These are phyloP conservation scores for Chalara sp. DNA, from an alignment of 2,329 filamentous ascomycete species.

Conservation along the genomic window DNA sequence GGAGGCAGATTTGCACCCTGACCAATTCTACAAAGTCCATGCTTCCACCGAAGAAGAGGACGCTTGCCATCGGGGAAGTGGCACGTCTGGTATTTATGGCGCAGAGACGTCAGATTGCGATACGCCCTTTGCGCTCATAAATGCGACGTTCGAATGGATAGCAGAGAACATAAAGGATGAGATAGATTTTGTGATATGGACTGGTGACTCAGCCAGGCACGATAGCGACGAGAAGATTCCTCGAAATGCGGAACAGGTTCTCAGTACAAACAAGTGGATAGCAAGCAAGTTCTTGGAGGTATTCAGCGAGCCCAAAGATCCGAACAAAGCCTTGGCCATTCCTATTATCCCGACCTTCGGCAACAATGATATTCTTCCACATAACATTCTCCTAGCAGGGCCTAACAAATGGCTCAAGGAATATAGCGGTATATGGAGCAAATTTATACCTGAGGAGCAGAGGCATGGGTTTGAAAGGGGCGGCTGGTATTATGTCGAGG, in stretches of 20 bases:
- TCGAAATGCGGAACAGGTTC: conserved; percentile 68
- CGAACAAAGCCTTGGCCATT: conserved; percentile 56
- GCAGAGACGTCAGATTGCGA: conserved; percentile 87
- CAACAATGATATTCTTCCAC: conserved; percentile 95
- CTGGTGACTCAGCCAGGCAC: conserved; percentile 82
- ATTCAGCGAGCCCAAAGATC: conserved; percentile 53
- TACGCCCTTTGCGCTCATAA: conserved; percentile 69
- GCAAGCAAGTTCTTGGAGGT: conserved; percentile 70
- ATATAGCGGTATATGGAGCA: conserved; percentile 73
- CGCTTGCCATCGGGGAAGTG: conserved; percentile 74
- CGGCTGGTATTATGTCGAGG: conserved; percentile 92
- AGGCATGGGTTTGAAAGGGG: conserved; percentile 85
- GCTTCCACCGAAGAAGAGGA: conserved; percentile 60
- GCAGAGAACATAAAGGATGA: conserved; percentile 66
- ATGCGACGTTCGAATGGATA: conserved; percentile 90
- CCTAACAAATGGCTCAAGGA: conserved; percentile 80
- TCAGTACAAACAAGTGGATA: conserved; percentile 68
- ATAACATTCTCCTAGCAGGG: conserved; percentile 83
- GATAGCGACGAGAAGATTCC: conserved; percentile 80
- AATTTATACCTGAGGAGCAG: conserved; percentile 88
- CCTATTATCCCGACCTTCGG: conserved; percentile 87
- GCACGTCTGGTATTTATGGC: conserved; percentile 74
- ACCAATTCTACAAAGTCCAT: conserved; percentile 77
- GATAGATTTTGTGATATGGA: conserved; percentile 90
- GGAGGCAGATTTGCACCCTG: conserved; percentile 77